phyloP scores from a whole-genome alignment of 2,329 filamentous ascomycete genomes.

The Fusarium lyarnte region DNA sequence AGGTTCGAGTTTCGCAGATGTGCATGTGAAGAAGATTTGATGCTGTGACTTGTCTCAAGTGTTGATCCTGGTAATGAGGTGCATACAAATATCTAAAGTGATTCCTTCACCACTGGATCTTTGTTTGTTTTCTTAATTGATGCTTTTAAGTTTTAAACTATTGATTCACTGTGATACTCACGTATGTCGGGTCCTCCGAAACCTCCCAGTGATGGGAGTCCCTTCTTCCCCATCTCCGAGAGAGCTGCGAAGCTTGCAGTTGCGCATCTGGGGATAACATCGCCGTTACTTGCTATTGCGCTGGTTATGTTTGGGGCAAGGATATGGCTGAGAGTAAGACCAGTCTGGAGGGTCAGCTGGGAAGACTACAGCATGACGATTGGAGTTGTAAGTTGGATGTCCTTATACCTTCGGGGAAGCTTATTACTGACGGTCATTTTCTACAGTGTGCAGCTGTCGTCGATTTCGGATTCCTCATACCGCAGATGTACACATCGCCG shows the following conservation, averaged over 20 bases:
- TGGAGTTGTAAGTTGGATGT: background rate
- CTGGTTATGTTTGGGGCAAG: background rate
- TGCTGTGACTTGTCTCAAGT: constrained; percentile 1
- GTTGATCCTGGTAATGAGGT: background rate
- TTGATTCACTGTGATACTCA: too few relatives aligned
- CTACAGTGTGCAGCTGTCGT: background rate
- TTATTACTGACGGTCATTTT: background rate
- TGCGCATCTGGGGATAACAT: background rate
- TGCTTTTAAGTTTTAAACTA: background rate
- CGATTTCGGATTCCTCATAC: constrained; percentile 5
- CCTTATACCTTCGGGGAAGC: too few relatives aligned
- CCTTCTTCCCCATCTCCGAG: constrained; percentile 1
- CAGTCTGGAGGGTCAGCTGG: constrained; percentile 5
- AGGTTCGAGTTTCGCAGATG: background rate
- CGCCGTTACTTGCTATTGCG: background rate
- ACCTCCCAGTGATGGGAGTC: constrained; percentile 11
- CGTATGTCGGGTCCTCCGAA: background rate
- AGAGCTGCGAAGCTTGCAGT: background rate
- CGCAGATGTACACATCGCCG: constrained; percentile 4
- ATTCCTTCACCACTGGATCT: background rate
- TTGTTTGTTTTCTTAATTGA: background rate
- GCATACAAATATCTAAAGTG: constrained; percentile 16
- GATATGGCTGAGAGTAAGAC: background rate
- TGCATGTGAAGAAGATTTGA: background rate
- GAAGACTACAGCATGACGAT: constrained; percentile 5